Evolutionary conservation across 108 stramenopile genomes (phyloP), one percentile per base, ranked within the genome.

Genomic region (Nitzschia putrida): DNA sequence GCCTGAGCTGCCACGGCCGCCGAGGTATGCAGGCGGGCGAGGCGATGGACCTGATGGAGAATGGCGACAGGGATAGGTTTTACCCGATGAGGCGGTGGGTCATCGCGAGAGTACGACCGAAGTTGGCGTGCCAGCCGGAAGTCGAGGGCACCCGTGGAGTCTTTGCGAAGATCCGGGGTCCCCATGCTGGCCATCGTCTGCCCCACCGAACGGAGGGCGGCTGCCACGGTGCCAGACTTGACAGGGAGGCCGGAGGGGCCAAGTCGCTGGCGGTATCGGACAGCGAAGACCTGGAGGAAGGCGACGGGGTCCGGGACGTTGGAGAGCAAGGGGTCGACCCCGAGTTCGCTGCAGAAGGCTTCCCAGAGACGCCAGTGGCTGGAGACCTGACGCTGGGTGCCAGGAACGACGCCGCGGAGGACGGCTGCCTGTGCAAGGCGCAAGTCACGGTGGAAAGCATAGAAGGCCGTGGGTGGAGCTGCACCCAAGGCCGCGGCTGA

Each of bases 41-140:
- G n/a, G n/a, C n/a, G n/a, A n/a, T n/a, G n/a, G n/a, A n/a, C 20
- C 8, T 25, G 20, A 12, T 23, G 44, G 18, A 76, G 53, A 22
- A 79, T 57, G 61, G 50, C 44, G 37, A 79, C 72, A 0, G 78
- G 84, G 22, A 86, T 66, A 11, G 85, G 78, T 25, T 83, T 81
- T 56, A 82, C 71, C 6, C 80, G 68, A 4, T 39, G 39, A 0
- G 80, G 77, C 13, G 80, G 68, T 11, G 71, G 75, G 37, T 83
- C 83, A 38, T 42, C 47, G 70, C 71, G 21, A 65, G 0, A 39
- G 66, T 75, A 76, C 20, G 49, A 5, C n/a, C 54, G 65, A 9
- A 76, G 14, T 22, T 56, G 57, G 6, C 65, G 42, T 1, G 25
- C 22, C 7, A 75, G 47, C 2, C 79, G 73, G 42, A 71, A 52